These are phyloP conservation scores for Dalbergia cultrata DNA, from an alignment of 306 rosid species.

Conservation along the genomic window DNA sequence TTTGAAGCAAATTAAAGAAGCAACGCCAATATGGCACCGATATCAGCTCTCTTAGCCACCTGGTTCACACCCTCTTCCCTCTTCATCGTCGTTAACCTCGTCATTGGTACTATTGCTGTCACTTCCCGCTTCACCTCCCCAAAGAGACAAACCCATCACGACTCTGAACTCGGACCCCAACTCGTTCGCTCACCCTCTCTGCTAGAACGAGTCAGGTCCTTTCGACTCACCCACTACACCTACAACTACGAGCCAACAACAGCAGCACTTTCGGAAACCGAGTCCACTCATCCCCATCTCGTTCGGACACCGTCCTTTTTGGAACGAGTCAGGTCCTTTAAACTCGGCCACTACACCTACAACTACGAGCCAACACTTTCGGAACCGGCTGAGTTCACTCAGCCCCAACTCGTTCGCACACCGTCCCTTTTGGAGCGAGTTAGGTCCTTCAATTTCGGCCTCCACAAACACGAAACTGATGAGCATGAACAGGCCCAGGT, in stretches of 20 bases:
- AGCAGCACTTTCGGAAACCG: not conserved
- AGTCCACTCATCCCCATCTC: constrained; percentile 23
- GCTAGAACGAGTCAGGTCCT: constrained; percentile 58
- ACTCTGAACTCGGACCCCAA: not conserved
- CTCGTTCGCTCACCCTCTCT: constrained; percentile 60
- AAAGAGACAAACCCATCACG: constrained; percentile 4
- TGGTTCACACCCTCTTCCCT: constrained; percentile 76
- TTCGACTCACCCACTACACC: constrained; percentile 43
- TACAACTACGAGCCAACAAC: constrained; percentile 34
- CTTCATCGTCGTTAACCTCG: constrained; percentile 80
- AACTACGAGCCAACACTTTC: constrained; percentile 28
- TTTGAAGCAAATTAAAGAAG: too few species aligned
- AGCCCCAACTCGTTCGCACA: constrained; percentile 45
- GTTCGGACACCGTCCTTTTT: constrained; percentile 48
- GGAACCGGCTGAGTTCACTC: constrained; percentile 19
- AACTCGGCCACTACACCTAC: constrained; percentile 43
- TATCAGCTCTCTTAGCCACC: constrained; percentile 29
- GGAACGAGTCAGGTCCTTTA: constrained; percentile 60
- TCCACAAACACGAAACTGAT: constrained; percentile 35
- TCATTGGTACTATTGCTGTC: constrained; percentile 65
- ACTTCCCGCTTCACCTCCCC: constrained; percentile 52
- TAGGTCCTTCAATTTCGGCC: constrained; percentile 55
- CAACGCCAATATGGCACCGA: not conserved
- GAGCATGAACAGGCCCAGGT: not conserved
- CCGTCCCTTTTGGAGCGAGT: constrained; percentile 62